Evolutionary conservation across 495 filamentous ascomycete genomes (phyloP), one percentile per base, ranked within the genome.

Genomic region (Talaromyces proteolyticus): DNA sequence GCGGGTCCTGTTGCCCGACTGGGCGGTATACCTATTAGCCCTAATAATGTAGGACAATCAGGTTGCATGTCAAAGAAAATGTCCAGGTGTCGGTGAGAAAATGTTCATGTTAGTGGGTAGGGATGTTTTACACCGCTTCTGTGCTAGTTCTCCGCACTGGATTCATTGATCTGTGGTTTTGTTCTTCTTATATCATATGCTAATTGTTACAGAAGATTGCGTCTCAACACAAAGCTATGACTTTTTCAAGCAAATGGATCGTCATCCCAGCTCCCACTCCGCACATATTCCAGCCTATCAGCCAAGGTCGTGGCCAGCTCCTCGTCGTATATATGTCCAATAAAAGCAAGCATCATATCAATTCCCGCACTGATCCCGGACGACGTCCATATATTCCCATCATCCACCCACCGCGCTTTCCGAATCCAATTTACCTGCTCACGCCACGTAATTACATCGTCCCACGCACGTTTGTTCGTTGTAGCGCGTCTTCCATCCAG

Each of bases 401-500:
- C 39, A 0, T n/a, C 23, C 3, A 51, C 39, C 49, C 49, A 51
- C 12, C 49, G 39, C 2, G 40, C 40, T 17, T 40, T 39, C 20
- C 18, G 22, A 5, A 51, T 10, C 49, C 49, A 51, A 0, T 22
- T 34, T n/a, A 39, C 36, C 19, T 51, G 36, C 0, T 21, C 17
- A 14, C 49, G 39, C 18, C 29, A n/a, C 3, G 49, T 24, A 21
- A 23, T 38, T 1, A 51, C 40, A 14, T 43, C 40, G 6, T 50
- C 42, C 25, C 38, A 54, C 4, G 25, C 22, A 36, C 36, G 38
- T 17, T 58, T 58, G 25, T 74, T 73, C 10, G 78, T 75, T 1
- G 85, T 88, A 4, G 83, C 85, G 0, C 70, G 52, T 7, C 55
- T 59, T 0, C 81, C 79, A 37, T 86, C 75, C n/a, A 88, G 56